Base-by-base conservation (phyloP, 495 filamentous ascomycete genomes). In the Jackrogersella minutella region DNA sequence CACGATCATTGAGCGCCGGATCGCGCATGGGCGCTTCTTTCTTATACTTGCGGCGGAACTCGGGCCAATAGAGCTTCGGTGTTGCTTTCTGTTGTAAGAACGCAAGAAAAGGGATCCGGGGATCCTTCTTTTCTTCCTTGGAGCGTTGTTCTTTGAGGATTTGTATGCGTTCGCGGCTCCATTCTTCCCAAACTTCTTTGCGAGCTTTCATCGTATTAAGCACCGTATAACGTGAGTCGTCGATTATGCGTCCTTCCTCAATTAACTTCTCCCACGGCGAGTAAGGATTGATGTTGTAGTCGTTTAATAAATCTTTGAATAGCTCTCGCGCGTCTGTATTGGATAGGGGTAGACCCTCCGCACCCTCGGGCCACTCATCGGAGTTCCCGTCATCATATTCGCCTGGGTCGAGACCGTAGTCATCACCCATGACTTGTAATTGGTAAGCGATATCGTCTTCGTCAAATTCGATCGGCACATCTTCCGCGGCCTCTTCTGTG, bases 371-470 rank as follows among this genome's bases (percentile, higher is more conserved):
- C 79, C 85, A 86, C 26, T 86, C 86, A 28, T 86, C 86, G 14
- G 85, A 82, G 17, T 87, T 84, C 2, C 81, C 84, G 41, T 87
- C 84, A 36, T 90, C 89, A 61, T 88, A 91, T 73, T 93, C 91
- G 62, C 74, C 78, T 31, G 76, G 79, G 40, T 66, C 80, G 40
- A 83, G 78, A 1, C 85, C 90, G 66, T 94, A 91, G 8, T 91
- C 87, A 64, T 91, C 84, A 40, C 88, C 90, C 92, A 97, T 96
- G 8, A 88, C 87, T 11, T 90, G 90, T 7, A 99, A 82, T 73
- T 99, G 95, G 67, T 90, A 94, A 30, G 91, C 93, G 62, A 99
- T 94, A 73, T 99, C 96, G 40, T 94, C 93, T 73, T 98, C 95
- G 22, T 91, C 91, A 71, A 98, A 97, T 67, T 99, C 95, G 37